These are phyloP conservation scores for Trichosporon coremiiforme DNA, from an alignment of 1,284 basidiomycete genomes.

Conservation along the genomic window DNA sequence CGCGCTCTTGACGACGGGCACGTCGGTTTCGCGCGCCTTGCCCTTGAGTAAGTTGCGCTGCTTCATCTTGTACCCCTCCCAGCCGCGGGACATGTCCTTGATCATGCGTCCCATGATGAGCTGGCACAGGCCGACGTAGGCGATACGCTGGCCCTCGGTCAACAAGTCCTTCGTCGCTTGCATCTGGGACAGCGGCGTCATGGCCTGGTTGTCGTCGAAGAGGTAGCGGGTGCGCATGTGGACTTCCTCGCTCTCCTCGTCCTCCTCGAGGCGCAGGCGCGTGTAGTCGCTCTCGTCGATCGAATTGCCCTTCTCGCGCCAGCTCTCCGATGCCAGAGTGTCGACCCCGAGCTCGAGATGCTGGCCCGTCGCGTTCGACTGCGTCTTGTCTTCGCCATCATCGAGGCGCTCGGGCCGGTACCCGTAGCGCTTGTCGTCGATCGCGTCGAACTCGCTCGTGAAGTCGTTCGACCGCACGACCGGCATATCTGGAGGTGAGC, in stretches of 20 bases:
- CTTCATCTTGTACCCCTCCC: conserved; percentile 47
- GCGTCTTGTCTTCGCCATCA: conserved; percentile 36
- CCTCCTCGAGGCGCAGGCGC: conserved; percentile 76
- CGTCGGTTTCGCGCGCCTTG: conserved; percentile 68
- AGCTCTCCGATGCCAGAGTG: conserved; percentile 77
- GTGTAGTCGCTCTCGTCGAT: conserved; percentile 74
- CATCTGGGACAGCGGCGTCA: conserved; percentile 98
- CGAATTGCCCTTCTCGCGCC: conserved; percentile 74
- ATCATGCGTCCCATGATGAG: conserved; percentile 80
- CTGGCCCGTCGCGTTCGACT: conserved; percentile 57
- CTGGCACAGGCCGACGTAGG: conserved; percentile 89
- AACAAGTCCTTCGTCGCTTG: conserved; percentile 91
- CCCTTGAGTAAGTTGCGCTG: conserved; percentile 37
- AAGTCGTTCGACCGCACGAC: conserved; percentile 73
- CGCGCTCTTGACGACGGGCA: conserved; percentile 71
- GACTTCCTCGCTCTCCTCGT: conserved; percentile 85
- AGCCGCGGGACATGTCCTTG: conserved; percentile 61
- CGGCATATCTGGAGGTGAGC: conserved; percentile 94
- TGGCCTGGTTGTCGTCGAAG: conserved; percentile 93
- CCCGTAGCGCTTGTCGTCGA: conserved; percentile 73
- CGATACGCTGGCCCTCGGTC: conserved; percentile 90
- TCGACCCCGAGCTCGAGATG: conserved; percentile 72
- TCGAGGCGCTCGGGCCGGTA: conserved; percentile 68
- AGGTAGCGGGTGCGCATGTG: conserved; percentile 87
- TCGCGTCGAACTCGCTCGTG: conserved; percentile 76